Evolutionary conservation across 1,139 yeast genomes (phyloP).

Genomic region (Pichia sp.): DNA sequence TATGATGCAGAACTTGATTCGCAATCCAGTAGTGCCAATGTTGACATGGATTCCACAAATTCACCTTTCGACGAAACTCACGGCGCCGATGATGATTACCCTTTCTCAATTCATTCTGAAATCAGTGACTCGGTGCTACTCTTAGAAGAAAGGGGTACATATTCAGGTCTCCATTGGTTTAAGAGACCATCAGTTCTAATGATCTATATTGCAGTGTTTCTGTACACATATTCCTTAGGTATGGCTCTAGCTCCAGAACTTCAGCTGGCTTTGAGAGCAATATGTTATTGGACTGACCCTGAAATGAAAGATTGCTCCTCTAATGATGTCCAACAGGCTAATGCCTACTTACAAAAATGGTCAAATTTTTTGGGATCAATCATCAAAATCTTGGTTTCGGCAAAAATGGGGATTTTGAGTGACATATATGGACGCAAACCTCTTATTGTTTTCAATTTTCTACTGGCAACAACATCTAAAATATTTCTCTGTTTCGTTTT

Average conservation of each 20-base stretch:
- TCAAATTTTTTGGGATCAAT: constrained; percentile 15
- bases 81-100: not conserved
- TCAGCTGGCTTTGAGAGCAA: constrained; percentile 15
- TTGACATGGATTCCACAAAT: not conserved
- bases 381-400: constrained; percentile 31
- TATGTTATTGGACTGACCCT: constrained; percentile 15
- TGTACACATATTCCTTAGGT: constrained; percentile 14
- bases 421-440: constrained; percentile 59
- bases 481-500: constrained; percentile 28
- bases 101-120: constrained; percentile 4
- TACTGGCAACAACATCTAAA: constrained; percentile 25
- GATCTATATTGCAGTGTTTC: constrained; percentile 18
- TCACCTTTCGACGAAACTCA: not conserved
- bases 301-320: constrained; percentile 13
- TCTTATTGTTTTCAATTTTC: constrained; percentile 30
- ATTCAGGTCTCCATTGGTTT: constrained; percentile 20
- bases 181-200: constrained; percentile 23
- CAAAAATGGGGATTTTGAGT: constrained; percentile 50
- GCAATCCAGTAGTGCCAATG: not conserved
- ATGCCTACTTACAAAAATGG: constrained; percentile 21
- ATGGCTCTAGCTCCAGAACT: constrained; percentile 20
- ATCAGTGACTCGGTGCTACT: constrained; percentile 10
- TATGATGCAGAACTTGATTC: constrained; percentile 13
- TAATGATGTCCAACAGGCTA: constrained; percentile 16
- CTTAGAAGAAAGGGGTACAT: constrained; percentile 16